These are phyloP conservation scores for Sonneratia caseolaris DNA, from an alignment of 345 rosid species.

Conservation along the genomic window DNA sequence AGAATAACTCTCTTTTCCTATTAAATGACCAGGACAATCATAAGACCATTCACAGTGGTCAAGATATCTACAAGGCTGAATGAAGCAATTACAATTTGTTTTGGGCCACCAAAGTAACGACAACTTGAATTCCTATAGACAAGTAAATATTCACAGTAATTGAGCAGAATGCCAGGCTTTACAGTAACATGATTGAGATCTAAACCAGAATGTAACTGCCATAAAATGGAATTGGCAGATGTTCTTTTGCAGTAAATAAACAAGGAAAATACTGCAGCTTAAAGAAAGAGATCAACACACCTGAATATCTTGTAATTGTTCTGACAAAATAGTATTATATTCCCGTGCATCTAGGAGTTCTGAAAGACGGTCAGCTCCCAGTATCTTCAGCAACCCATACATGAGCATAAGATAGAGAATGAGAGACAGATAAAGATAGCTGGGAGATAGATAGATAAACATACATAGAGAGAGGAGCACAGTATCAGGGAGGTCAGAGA, in stretches of 20 bases:
- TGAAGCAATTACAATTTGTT: no score
- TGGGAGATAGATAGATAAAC: neutral
- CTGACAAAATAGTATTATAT: constrained; percentile 48
- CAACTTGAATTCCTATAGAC: neutral
- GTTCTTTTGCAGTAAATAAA: neutral
- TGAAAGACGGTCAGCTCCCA: constrained; percentile 70
- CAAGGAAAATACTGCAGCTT: neutral
- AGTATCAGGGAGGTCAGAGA: constrained; percentile 1
- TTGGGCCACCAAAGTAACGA: no score
- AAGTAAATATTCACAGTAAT: neutral
- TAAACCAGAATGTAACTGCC: neutral
- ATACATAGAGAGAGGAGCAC: constrained; percentile 1
- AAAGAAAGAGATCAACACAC: constrained; percentile 24
- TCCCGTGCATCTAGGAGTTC: constrained; percentile 75
- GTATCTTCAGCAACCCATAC: constrained; percentile 35
- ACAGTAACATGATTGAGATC: neutral
- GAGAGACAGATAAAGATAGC: constrained; percentile 7
- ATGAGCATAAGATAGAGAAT: constrained; percentile 15
- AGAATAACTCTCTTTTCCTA: neutral
- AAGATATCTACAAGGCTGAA: no score
- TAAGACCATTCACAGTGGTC: neutral
- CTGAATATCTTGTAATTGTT: constrained; percentile 71
- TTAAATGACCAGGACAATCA: neutral
- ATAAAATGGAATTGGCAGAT: neutral
- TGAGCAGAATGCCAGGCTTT: neutral